Conservation (phyloP, 495 filamentous ascomycete genomes). For the Xylaria sp. region DNA sequence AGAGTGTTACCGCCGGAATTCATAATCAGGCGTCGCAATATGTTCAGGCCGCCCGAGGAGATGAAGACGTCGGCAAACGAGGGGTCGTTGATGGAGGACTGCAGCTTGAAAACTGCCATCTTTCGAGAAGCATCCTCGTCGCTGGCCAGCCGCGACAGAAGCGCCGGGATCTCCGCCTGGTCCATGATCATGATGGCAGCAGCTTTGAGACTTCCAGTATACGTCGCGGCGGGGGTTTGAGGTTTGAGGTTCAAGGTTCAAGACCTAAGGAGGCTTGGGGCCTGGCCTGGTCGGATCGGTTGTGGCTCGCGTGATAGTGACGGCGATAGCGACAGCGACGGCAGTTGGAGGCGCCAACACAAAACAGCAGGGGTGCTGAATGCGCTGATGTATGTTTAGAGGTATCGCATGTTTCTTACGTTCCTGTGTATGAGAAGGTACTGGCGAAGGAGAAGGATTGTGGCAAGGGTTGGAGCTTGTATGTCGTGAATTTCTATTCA, state of each 20-base stretch:
- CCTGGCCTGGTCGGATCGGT: background rate
- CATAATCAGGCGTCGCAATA: constrained; percentile 81
- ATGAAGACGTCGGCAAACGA: constrained; percentile 98
- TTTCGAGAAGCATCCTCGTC: constrained; percentile 90
- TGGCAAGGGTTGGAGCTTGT: background rate
- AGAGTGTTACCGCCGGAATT: constrained; percentile 89
- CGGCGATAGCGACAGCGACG: too few species aligned
- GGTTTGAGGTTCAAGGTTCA: background rate
- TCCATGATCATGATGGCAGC: constrained; percentile 54
- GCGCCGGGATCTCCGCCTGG: constrained; percentile 62
- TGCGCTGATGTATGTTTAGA: constrained; percentile 15
- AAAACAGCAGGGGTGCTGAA: background rate
- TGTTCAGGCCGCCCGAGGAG: constrained; percentile 79
- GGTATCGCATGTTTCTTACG: constrained; percentile 18
- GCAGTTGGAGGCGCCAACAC: background rate
- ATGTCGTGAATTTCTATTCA: background rate
- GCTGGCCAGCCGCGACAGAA: constrained; percentile 62
- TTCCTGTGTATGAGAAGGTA: background rate
- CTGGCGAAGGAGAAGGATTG: background rate
- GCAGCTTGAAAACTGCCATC: constrained; percentile 98
- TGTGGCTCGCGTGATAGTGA: background rate
- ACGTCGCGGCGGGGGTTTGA: background rate
- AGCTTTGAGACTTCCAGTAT: background rate
- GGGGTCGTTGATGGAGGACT: constrained; percentile 91
- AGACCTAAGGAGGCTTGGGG: background rate